Percentiles rank a stretch among this genome's conserved stretches.
These are phyloP conservation scores for Penicillium digitatum DNA, from an alignment of 2,329 filamentous ascomycete genomes.

Conservation along the genomic window DNA sequence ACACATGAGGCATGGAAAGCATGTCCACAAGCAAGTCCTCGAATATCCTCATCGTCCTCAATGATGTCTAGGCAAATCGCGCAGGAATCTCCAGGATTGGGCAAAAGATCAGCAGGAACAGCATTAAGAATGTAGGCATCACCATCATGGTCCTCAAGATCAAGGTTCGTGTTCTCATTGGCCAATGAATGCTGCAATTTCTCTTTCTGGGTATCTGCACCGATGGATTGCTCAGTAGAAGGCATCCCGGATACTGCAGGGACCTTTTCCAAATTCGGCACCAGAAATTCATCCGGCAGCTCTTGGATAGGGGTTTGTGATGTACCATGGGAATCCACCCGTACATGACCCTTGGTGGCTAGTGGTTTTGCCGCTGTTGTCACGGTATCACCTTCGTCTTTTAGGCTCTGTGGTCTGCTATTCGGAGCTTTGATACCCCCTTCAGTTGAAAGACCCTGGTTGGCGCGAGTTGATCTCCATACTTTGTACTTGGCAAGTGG, in stretches of 20 bases:
- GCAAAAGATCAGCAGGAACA: conserved; percentile 73
- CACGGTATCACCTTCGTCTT: conserved; percentile 54
- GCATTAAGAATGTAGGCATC: conserved; percentile 76
- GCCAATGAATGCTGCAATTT: conserved; percentile 27
- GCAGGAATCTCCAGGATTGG: conserved; percentile 83
- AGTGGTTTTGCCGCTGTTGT: conserved; percentile 24
- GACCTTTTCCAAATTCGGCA: conserved; percentile 18
- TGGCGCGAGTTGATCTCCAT: conserved; percentile 80
- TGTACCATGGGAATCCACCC: conserved; percentile 10
- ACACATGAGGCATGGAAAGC: conserved; percentile 95
- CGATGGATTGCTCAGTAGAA: background rate
- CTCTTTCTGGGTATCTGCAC: conserved; percentile 9
- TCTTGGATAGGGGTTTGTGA: conserved; percentile 15
- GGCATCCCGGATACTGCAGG: background rate
- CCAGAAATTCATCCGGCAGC: conserved; percentile 9
- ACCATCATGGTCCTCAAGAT: conserved; percentile 62
- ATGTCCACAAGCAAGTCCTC: conserved; percentile 92
- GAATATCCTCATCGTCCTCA: conserved; percentile 92
- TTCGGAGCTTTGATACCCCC: conserved; percentile 73
- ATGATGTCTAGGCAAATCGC: conserved; percentile 93
- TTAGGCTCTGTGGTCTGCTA: conserved; percentile 70
- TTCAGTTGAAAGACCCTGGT: conserved; percentile 74
- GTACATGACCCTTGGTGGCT: conserved; percentile 17
- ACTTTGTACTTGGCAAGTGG: conserved; percentile 94
- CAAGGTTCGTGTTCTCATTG: conserved; percentile 53